Evolutionary conservation across 2,329 filamentous ascomycete species (phyloP), one percentile per base, ranked within the genome.

Genomic region (Gremmenia infestans): DNA sequence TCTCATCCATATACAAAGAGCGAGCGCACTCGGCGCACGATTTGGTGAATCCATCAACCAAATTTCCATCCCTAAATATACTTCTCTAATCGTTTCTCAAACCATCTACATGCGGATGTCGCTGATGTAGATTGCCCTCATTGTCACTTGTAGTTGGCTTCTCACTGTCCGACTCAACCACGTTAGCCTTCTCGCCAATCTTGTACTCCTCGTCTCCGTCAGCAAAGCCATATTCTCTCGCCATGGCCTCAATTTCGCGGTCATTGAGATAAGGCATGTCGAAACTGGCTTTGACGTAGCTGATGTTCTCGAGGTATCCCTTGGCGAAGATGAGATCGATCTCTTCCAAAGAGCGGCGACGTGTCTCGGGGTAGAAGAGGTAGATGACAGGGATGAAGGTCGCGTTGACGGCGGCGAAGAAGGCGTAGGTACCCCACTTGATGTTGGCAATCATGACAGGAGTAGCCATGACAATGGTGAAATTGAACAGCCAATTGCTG

Each of bases 241-340:
- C 60, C 63, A 65, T 65, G 3, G 56, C 69, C 68, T 83, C 79
- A 32, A 84, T 75, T 61, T 83, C 76, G 45, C 75, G 72, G 9
- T 75, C 73, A 3, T 73, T 68, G 12, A 85, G 71, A 58, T 76
- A 74, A 0, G 82, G 82, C 55, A 86, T 69, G 49, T 84, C 76
- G 61, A 79, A 73, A 35, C 81, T 78, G 5, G 82, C 82, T 60
- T 74, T 73, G 53, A 86, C 81, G 58, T 85, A 84, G 4, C 76
- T 80, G 5, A 81, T 84, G 2, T 81, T 79, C 69, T 86, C 83
- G 32, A 74, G 68, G 61, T 75, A 76, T 11, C 81, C 81, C 72
- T 84, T 84, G 66, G 78, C 70, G 74, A 87, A 86, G 61, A 89
- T 84, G 55, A 81, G 76, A 65, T 89, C 86, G 71, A 89, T 83